phyloP scores from a whole-genome alignment of 1,284 basidiomycete species.

The Austroboletus niveus region DNA sequence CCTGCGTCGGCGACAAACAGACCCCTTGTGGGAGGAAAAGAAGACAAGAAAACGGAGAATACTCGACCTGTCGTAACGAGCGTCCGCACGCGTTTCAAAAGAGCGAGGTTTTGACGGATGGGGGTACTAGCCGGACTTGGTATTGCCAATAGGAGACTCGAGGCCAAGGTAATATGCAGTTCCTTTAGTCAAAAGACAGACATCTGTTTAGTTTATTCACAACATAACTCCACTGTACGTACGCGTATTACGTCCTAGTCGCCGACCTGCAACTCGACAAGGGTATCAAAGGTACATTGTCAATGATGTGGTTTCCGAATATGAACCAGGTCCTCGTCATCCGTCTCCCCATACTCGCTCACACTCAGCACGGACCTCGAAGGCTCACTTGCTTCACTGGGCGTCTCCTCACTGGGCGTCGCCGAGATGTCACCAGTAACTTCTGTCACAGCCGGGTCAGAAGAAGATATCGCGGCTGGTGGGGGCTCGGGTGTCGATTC shows the following conservation, averaged over 20 bases:
- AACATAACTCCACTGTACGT: slow-evolving; percentile 8
- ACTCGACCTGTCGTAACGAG: slow-evolving; percentile 15
- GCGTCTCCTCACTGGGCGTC: slow-evolving; percentile 30
- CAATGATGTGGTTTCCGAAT: slow-evolving; percentile 54
- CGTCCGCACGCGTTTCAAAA: neutral
- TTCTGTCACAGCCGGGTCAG: slow-evolving; percentile 1
- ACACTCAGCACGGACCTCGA: slow-evolving; percentile 28
- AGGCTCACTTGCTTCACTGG: slow-evolving; percentile 26
- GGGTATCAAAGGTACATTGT: slow-evolving; percentile 25
- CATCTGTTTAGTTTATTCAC: slow-evolving; percentile 9
- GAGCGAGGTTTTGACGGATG: neutral
- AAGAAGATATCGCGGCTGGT: slow-evolving; percentile 1
- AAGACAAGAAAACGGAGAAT: slow-evolving; percentile 1
- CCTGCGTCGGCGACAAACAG: slow-evolving; percentile 4
- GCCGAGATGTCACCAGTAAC: slow-evolving; percentile 11
- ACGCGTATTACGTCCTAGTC: slow-evolving; percentile 11
- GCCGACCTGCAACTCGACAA: slow-evolving; percentile 8
- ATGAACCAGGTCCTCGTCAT: slow-evolving; percentile 78
- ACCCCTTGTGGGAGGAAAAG: neutral
- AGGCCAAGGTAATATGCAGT: neutral
- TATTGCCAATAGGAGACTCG: too few species aligned
- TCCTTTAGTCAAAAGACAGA: neutral
- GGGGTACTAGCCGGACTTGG: neutral
- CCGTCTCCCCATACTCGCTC: slow-evolving; percentile 69
- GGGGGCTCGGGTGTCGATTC: slow-evolving; percentile 11